phyloP scores from a whole-genome alignment of 2,329 filamentous ascomycete genomes.

The Didymella arachidicola region DNA sequence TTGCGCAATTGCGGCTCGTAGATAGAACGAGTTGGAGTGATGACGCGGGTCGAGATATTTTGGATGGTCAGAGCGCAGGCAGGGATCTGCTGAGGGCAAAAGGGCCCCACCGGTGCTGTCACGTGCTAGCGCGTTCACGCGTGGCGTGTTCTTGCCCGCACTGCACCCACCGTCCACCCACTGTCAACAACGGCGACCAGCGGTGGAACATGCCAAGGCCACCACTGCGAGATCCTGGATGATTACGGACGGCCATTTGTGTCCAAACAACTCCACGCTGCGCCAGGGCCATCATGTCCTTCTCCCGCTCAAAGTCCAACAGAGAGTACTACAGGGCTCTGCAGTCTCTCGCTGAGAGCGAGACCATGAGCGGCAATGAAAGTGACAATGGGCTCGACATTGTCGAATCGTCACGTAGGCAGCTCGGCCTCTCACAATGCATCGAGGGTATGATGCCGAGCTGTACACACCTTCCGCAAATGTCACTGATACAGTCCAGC shows the following conservation, averaged over 20 bases:
- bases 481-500: constrained; percentile 27
- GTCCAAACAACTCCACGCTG: neutral
- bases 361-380: constrained; percentile 40
- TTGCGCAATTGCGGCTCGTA: neutral
- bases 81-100: constrained; percentile 19
- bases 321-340: constrained; percentile 31
- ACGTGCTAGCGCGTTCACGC: constrained; percentile 42
- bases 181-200: neutral
- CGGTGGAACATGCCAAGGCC: neutral
- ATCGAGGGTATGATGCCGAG: constrained; percentile 36
- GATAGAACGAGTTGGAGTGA: neutral
- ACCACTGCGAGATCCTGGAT: neutral
- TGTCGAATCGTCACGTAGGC: constrained; percentile 45
- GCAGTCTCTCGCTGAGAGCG: constrained; percentile 39
- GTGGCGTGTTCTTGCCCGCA: neutral
- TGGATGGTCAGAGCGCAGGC: constrained; percentile 25
- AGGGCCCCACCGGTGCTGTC: constrained; percentile 27
- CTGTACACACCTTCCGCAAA: neutral
- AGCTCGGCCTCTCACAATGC: constrained; percentile 44
- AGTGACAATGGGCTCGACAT: constrained; percentile 56
- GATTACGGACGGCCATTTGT: neutral
- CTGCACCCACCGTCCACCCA: neutral
- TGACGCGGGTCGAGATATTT: constrained; percentile 23
- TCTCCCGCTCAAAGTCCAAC: constrained; percentile 16
- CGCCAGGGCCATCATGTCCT: constrained; percentile 26